A percentile compares a stretch with the other conserved stretches of the same genome.
These are phyloP conservation scores for Zygnema cylindricum DNA, from an alignment of 139 green algal genomes.

Conservation along the genomic window DNA sequence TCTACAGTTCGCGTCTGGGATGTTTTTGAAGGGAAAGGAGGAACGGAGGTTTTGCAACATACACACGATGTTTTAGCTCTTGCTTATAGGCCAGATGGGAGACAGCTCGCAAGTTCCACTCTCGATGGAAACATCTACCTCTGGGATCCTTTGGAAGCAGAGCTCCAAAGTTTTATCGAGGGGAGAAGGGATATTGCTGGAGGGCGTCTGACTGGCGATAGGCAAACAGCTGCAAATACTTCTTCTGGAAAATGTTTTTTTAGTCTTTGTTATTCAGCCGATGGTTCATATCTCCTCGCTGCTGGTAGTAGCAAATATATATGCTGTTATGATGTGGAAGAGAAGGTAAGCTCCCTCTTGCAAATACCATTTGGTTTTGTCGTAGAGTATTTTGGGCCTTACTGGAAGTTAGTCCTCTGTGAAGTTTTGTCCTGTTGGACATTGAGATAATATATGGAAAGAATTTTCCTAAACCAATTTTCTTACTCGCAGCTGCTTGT, in stretches of 20 bases:
- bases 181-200: conserved; percentile 88
- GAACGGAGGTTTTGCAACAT: conserved; percentile 84
- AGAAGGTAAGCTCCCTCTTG: conserved; percentile 62
- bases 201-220: conserved; percentile 75
- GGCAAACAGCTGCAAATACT: conserved; percentile 47
- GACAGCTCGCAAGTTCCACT: conserved; percentile 84
- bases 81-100: conserved; percentile 84
- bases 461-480: too few relatives aligned
- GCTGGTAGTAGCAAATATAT: conserved; percentile 81
- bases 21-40: conserved; percentile 79
- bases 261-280: conserved; percentile 85
- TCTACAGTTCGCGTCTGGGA: conserved; percentile 86
- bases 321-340: conserved; percentile 94
- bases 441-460: too few relatives aligned
- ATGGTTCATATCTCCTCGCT: conserved; percentile 87
- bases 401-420: too few relatives aligned
- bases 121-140: conserved; percentile 92
- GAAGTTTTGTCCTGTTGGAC: too few relatives aligned
- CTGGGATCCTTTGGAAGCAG: conserved; percentile 87
- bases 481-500: too few relatives aligned
- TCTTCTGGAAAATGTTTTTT: conserved; percentile 76
- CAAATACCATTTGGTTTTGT: not conserved
- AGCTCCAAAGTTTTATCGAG: conserved; percentile 74
- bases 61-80: conserved; percentile 91
- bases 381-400: too few relatives aligned